Base-by-base conservation (phyloP, 2,329 filamentous ascomycete species). In the Gyromitra esculenta region DNA sequence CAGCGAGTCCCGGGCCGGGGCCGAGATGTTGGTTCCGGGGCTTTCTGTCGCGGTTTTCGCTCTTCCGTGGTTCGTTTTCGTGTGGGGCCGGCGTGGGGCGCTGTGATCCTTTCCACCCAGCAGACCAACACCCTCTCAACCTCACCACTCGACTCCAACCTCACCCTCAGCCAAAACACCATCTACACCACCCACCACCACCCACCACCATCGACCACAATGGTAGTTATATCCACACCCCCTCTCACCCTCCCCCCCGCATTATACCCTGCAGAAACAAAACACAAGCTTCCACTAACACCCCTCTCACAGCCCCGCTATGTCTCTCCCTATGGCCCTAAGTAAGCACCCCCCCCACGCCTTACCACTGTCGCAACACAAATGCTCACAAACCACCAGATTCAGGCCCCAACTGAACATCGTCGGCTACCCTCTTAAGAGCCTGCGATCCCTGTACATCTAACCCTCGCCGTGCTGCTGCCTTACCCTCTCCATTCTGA, bases 241-340 rank as follows among this genome's bases (percentile, higher is more conserved):
- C 13, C 18, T 50, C 18, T 21, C 18, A 21, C 52, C 8, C 52
- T 1, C n/a, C 1, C 56, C 2, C 35, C 15, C 66, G 52, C 18
- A 71, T 63, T 35, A 8, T 21, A 25, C 31, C 43, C 64, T 74
- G 52, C 50, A 18, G 65, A 2, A 18, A 31, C 4, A 60, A 37
- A 48, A 39, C 21, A 75, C 48, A 75, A 60, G 70, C 75, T 75
- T 64, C 50, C 48, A 21, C 64, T 77, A 68, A 77, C 72, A 48
- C 45, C 39, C 43, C 39, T 41, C 52, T 54, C 64, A 31, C 66
- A 78, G 76, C 60, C 64, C 56, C 56, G 48, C 70, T 79, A 79
- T 70, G 45, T 52, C 59, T 79, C 78, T 66, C 77, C 77, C 48
- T 78, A 78, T 64, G 80, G 79, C 60, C 80, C 80, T 37, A 81